Evolutionary conservation across 2,329 filamentous ascomycete genomes (phyloP).

Genomic region (Fusarium illudens): DNA sequence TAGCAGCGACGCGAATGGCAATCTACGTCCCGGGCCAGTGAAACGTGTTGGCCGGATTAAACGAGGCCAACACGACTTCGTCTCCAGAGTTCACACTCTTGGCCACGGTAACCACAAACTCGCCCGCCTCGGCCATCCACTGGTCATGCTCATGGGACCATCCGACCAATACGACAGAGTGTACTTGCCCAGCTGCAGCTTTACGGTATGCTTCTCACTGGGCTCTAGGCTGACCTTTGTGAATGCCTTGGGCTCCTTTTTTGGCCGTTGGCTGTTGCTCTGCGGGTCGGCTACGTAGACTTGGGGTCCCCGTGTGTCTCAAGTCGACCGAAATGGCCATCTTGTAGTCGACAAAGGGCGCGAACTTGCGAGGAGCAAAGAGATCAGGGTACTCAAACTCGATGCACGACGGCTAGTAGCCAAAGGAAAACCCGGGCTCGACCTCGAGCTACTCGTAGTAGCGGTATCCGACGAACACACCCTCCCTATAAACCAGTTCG

Average conservation of each 20-base stretch:
- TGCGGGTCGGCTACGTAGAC: background rate
- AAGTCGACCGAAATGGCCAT: background rate
- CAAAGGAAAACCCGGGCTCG: background rate
- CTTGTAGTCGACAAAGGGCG: background rate
- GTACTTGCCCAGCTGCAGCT: background rate
- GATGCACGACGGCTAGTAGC: background rate
- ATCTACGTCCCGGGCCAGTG: background rate
- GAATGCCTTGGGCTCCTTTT: background rate
- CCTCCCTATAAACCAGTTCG: background rate
- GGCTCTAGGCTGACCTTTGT: background rate
- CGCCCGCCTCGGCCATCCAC: background rate
- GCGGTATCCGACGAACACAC: background rate
- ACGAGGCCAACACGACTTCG: background rate
- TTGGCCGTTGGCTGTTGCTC: background rate
- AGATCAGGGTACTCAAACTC: background rate
- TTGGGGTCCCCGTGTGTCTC: background rate
- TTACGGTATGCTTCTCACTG: background rate
- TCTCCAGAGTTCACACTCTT: background rate
- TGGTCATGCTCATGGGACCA: background rate
- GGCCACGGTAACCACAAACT: background rate
- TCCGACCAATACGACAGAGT: background rate
- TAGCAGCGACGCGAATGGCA: background rate
- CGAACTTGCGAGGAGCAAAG: background rate
- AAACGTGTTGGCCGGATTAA: background rate
- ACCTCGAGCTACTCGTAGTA: background rate